Base-by-base conservation (phyloP, 2,329 filamentous ascomycete species). In the Conoideocrella luteorostrata region DNA sequence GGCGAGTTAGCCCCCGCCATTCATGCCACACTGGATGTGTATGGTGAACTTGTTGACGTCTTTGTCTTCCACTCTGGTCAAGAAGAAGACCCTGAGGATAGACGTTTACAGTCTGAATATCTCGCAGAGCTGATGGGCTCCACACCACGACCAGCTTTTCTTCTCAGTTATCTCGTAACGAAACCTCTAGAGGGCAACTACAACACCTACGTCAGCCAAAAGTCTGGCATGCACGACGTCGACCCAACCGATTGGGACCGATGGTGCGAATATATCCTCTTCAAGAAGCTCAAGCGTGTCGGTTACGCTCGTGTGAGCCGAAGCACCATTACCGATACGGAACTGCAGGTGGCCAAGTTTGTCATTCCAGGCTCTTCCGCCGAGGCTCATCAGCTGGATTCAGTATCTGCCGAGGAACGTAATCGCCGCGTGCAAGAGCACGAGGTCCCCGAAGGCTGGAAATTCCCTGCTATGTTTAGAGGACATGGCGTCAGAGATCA, bases 11-110 rank as follows among this genome's bases (percentile, higher is more conserved):
- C 93, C 1, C 93, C 93, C 1, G 91, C 91, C 7, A 97, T 98
- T 51, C 87, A 96, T 57, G 93, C 93, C n/a, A 97, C 93, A 0
- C 75, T 98, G 26, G 86, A 96, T 57, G 86, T 90, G 37, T 96
- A 97, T 61, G 93, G 89, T 39, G 82, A 89, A 54, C 70, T 88
- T 41, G 78, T 98, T 9, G 93, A 98, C 55, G 86, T 97, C 2
- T 94, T 96, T 50, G 93, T 98, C 44, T 98, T 98, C 79, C 93
- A 98, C 69, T 97, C 91, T 1, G 93, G 93, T 11, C 93, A 98
- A 62, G 91, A 98, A 66, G 93, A 98, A 65, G 93, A 98, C 56
- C 82, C 82, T 0, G 91, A 97, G 61, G 93, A 98, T 56, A 79
- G 93, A 44, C 78, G 90, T 22, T 74, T 95, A 41, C 93, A 98